Evolutionary conservation across 164 flowering plant species (phyloP), one percentile per base, ranked within the genome.

Genomic region (Sedum album): DNA sequence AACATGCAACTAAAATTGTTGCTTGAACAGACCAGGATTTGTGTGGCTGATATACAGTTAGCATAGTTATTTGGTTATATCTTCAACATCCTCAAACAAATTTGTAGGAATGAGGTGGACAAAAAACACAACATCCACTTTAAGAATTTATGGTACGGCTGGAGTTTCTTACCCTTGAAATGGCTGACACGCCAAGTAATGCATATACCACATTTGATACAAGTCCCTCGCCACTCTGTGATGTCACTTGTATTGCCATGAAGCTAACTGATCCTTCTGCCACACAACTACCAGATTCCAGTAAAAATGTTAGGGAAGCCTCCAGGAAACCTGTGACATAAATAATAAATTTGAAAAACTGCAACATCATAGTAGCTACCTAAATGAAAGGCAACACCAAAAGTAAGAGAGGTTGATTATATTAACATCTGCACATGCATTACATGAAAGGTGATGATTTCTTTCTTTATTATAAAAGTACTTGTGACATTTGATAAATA

Each of bases 181-280:
- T 90, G 71, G 97, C 99, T 9, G 96, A 85, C 70, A 90, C 90
- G 69, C 99, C 97, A 75, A 94, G 99, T 72, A 94, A 81, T 72
- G 99, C 99, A 75, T 94, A 94, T 57, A 94, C 77, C 67, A 94
- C 77, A 71, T 87, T 91, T 26, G 97, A 91, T 35, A 94, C 81
- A 26, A 94, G 87, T 70, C 97, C 96, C 78, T 94, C 99, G 33
- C 97, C 97, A 77, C 86, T 74, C 57, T 60, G 82, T 66, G 92
- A 91, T 63, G 86, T 76, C 71, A 94, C 89, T 68, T 85, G 89
- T 73, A 90, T 76, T 49, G 85, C 84, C 77, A 82, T 76, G 60
- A 84, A 76, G 73, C 80, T 73, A 74, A 88, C 82, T 69, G 92
- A 79, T 55, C 83, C 86, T 74, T 87, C 93, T 60, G 77, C 71